phyloP scores from a whole-genome alignment of 164 flowering plant species.

The Piper longum region DNA sequence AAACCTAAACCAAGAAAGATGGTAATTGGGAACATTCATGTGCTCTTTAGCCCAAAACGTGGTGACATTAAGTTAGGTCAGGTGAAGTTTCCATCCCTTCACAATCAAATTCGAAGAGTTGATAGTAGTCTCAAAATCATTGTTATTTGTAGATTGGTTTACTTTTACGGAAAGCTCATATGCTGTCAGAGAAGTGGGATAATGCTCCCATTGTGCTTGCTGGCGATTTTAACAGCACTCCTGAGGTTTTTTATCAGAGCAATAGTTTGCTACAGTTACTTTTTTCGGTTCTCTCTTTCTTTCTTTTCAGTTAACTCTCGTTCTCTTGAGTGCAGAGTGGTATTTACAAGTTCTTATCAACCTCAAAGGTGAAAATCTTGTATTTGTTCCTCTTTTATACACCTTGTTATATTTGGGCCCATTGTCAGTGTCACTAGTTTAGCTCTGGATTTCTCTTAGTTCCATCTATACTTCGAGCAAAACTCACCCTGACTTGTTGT shows the following conservation, averaged over 20 bases:
- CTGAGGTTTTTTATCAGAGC: constrained; percentile 33
- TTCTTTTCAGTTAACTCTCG: not conserved
- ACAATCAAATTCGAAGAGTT: not conserved
- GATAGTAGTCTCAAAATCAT: not conserved
- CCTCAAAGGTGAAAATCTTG: constrained; percentile 34
- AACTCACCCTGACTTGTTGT: not conserved
- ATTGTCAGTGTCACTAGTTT: too few species aligned
- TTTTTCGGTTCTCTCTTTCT: not conserved
- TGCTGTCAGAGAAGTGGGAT: constrained; percentile 61
- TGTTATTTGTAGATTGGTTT: constrained; percentile 34
- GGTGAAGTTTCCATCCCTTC: constrained; percentile 22
- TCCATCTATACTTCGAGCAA: not conserved
- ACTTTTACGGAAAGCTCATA: constrained; percentile 50
- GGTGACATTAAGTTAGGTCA: constrained; percentile 92
- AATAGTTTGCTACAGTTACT: not conserved
- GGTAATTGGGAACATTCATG: constrained; percentile 75
- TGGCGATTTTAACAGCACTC: constrained; percentile 73
- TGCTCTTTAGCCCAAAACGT: constrained; percentile 77
- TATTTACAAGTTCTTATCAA: constrained; percentile 44
- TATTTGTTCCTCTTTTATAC: not conserved
- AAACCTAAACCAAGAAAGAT: constrained; percentile 14
- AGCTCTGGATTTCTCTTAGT: too few species aligned
- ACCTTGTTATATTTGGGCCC: too few species aligned
- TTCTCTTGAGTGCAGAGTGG: constrained; percentile 30
- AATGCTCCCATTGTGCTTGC: constrained; percentile 52